Base-by-base conservation (phyloP, 2,329 filamentous ascomycete species). In the Beauveria sp. region DNA sequence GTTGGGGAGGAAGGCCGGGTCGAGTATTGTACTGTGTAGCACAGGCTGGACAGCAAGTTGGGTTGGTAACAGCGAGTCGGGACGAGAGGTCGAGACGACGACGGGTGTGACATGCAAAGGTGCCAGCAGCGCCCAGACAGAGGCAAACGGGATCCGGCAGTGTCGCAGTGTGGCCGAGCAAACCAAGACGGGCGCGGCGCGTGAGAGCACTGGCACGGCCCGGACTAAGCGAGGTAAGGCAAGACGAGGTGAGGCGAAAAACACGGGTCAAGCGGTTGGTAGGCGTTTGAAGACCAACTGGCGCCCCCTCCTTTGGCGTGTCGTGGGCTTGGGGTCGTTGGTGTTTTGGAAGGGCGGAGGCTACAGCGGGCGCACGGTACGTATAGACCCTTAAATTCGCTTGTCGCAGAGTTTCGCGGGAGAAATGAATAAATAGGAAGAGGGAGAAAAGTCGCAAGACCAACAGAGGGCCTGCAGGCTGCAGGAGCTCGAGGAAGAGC, bases 381-480 rank as follows among this genome's bases (percentile, higher is more conserved):
- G 30, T 20, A 40, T 28, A 46, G 34, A 24, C 5, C 10, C 45
- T 30, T n/a, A 53, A 10, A 26, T 40, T 30, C 5, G n/a, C 16
- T 28, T 18, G 54, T 49, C 42, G 26, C 26, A 30, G 9, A 18
- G 7, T 10, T 40, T 43, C 38, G 52, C n/a, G 22, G 10, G 3
- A 10, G 14, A 22, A 42, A 49, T 20, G 45, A 40, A 55, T 50
- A 34, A 45, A 54, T 30, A 12, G 54, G n/a, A 26, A 45, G 30
- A 38, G 9, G 38, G 40, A n/a, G n/a, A 61, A 47, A 50, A 58
- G 24, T 30, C 34, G 34, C 38, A 58, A 64, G 62, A 49, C 49
- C 57, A 38, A 42, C 57, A 61, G 60, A 61, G 63, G 55, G 45
- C 38, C 60, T 60, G 60, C 42, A 62, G 61, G 14, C 12, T 38